Evolutionary conservation across 2,329 filamentous ascomycete genomes (phyloP), one percentile per base, ranked within the genome.

Genomic region (Verticillium tricorpus): DNA sequence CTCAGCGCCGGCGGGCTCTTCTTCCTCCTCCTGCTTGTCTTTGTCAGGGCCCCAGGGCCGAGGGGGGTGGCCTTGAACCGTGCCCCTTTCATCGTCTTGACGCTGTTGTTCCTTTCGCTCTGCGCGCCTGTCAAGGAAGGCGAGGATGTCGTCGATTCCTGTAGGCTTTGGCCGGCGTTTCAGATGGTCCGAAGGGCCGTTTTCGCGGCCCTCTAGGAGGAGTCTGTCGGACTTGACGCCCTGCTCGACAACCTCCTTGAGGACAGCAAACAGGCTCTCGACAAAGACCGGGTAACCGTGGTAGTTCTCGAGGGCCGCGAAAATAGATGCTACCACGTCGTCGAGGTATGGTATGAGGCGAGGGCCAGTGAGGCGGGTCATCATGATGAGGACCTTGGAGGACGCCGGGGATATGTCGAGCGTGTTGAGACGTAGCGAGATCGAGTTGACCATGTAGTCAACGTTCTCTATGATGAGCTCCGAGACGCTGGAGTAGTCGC

Each of bases 401-500:
- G 92, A 93, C 65, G 96, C 91, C 1, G 94, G 93, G 0, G 93
- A 94, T 59, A 98, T 89, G 66, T 97, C 93, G 66, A 97, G 92
- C 0, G 91, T 92, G 69, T 97, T 97, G 8, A 99, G 83, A 64
- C 93, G 91, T 63, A 98, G 77, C 0, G 91, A 92, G 17, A 99
- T 87, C 0, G 95, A 92, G 71, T 98, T 98, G 64, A 98, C 89
- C 76, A 99, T 90, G 73, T 99, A 99, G 74, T 99, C 95, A 17
- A 92, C 93, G 64, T 99, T 99, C 59, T 90, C 87, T 32, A 98
- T 85, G 45, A 99, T 89, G 66, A 99, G 79, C 17, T 91, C 87
- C 31, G 89, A 89, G 5, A 94, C 89, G 68, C 83, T 88, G 0
- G 71, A 64, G 69, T 98, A 99, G 2, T 85, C 86, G 69, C 92